phyloP scores from a whole-genome alignment of 345 rosid species.

The Euphorbia peplus region DNA sequence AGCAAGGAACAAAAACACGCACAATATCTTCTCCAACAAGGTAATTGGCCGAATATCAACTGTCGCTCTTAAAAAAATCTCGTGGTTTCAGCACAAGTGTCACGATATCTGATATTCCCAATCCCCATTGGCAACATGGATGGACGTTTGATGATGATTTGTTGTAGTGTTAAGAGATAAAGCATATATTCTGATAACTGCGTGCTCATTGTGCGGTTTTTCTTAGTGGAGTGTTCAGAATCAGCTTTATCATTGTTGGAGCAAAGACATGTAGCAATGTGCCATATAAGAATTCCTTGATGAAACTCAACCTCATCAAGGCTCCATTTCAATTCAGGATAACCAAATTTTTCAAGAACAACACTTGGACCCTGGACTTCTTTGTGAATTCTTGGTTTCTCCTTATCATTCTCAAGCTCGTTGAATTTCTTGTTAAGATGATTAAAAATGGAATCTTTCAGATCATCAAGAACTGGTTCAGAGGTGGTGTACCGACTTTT shows the following conservation, averaged over 20 bases:
- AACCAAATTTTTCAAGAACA: neutral
- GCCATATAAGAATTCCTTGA: slow-evolving; percentile 32
- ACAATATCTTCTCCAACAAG: no score
- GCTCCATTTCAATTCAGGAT: slow-evolving; percentile 7
- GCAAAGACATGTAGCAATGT: slow-evolving; percentile 29
- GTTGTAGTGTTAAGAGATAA: slow-evolving; percentile 19
- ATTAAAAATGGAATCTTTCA: neutral
- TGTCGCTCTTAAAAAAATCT: slow-evolving; percentile 9
- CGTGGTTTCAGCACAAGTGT: slow-evolving; percentile 18
- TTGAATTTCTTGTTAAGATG: neutral
- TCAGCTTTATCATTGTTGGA: neutral
- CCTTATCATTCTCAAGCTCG: neutral
- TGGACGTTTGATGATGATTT: slow-evolving; percentile 22
- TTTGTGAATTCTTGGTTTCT: no score
- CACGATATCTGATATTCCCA: slow-evolving; percentile 28
- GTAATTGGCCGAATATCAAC: no score
- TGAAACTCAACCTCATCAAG: slow-evolving; percentile 15
- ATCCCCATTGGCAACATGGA: slow-evolving; percentile 29
- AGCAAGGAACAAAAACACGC: no score
- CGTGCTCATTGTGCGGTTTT: slow-evolving; percentile 2
- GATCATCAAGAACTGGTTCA: neutral
- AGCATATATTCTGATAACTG: slow-evolving; percentile 20
- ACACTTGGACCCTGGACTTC: no score
- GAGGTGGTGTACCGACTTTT: neutral
- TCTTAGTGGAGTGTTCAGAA: no score